Base-by-base conservation (phyloP, 768 basidiomycete genomes). In the Tubosaeta brunneosetosa region DNA sequence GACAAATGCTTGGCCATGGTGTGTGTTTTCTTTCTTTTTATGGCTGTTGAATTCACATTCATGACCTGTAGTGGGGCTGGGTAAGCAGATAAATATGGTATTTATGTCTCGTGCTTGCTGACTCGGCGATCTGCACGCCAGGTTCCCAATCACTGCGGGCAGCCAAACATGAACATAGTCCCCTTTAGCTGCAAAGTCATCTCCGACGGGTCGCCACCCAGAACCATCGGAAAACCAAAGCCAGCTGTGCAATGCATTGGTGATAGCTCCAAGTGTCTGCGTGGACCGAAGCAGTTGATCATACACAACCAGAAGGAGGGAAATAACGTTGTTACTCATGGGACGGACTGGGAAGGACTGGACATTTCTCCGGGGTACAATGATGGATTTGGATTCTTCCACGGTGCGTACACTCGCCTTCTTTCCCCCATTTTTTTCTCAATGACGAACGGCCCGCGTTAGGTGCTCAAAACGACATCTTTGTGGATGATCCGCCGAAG, bases 401-500 rank as follows among this genome's bases (percentile, higher is more conserved):
- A 25, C 2, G 61, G 61, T 62, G 34, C 29, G 61, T 44, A 14
- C 17, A 8, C 17, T 17, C 29, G 44, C 9, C 19, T 31, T 44
- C n/a, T 44, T 19, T 11, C 31, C 16, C 31, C 9, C 17, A 10
- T 29, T 31, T 10, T 22, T 45, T 31, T 17, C 5, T 45, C 3
- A 22, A 6, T 54, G 46, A 59, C 42, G 12, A 22, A 29, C 17
- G 37, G 26, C 10, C 16, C 19, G 7, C 38, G 22, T 52, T 17
- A 62, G 61, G 61, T 22, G 33, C 58, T 10, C 61, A 62, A 33
- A 19, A 25, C 0, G 62, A 64, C 27, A 62, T 63, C 8, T 62
- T 62, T 6, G 52, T 38, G 37, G 26, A 44, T 0, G 12, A 22
- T 13, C 6, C 16, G 10, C 4, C 11, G 33, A 17, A 10, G 12